These are phyloP conservation scores for Penicillium griseofulvum DNA, from an alignment of 2,329 filamentous ascomycete species.

Conservation along the genomic window DNA sequence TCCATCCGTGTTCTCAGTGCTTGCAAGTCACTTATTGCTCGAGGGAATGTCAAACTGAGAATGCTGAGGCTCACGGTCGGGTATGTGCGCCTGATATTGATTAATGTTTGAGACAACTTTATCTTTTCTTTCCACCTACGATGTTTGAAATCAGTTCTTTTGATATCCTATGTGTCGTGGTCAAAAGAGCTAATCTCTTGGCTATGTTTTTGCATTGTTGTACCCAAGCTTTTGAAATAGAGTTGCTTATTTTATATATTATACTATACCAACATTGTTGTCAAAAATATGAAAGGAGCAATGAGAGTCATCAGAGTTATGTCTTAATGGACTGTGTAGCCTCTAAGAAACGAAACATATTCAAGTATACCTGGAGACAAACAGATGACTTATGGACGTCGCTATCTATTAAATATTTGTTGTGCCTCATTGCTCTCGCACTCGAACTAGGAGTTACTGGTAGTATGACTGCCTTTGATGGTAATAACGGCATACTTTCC, in stretches of 20 bases:
- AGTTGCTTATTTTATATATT: too few species aligned
- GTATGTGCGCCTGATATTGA: not conserved
- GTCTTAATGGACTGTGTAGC: too few species aligned
- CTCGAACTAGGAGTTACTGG: not conserved
- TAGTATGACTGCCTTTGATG: not conserved
- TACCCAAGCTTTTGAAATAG: not conserved
- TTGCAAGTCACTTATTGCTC: not conserved
- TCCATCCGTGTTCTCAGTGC: constrained; percentile 1
- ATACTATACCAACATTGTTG: too few species aligned
- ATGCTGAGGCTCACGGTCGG: not conserved
- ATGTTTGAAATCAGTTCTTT: not conserved
- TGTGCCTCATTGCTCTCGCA: not conserved
- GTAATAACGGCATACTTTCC: too few species aligned
- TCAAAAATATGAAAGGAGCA: too few species aligned
- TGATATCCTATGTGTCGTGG: not conserved
- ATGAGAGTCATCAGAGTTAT: too few species aligned
- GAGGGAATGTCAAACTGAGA: not conserved
- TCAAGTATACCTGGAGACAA: too few species aligned
- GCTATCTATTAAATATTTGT: too few species aligned
- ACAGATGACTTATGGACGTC: too few species aligned
- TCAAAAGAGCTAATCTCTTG: not conserved
- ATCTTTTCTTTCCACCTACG: not conserved
- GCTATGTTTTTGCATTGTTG: not conserved
- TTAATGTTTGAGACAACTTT: not conserved
- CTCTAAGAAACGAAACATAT: too few species aligned